A percentile compares a stretch with the other conserved stretches of the same genome.
Evolutionary conservation across 176 grass and related monocot genomes (phyloP).

Genomic region (Ensete glaucum): DNA sequence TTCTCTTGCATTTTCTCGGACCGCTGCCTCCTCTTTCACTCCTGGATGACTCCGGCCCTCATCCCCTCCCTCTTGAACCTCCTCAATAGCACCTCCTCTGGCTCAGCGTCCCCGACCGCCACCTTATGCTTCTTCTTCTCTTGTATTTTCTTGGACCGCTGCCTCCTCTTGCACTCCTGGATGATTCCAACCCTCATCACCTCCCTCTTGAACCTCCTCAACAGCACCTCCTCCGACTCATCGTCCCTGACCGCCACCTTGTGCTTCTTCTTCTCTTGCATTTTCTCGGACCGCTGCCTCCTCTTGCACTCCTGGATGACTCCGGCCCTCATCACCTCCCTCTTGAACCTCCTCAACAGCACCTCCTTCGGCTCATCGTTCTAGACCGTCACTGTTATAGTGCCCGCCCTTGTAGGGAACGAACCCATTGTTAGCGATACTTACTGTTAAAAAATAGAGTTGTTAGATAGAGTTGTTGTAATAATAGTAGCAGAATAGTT

Average conservation of each 20-base stretch:
- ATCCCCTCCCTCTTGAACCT: constrained; percentile 42
- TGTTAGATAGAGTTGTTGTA: too few species aligned
- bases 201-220: constrained; percentile 42
- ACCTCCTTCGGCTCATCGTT: constrained; percentile 39
- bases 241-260: constrained; percentile 35
- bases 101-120: constrained; percentile 36
- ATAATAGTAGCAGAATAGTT: too few species aligned
- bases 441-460: too few species aligned
- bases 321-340: constrained; percentile 42
- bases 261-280: constrained; percentile 15
- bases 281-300: constrained; percentile 53
- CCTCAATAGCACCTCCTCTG: constrained; percentile 33
- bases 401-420: too few species aligned
- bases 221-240: constrained; percentile 31
- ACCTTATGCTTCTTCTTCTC: constrained; percentile 39
- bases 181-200: constrained; percentile 41
- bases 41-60: constrained; percentile 49
- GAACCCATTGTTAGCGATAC: too few species aligned
- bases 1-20: constrained; percentile 48
- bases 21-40: constrained; percentile 49
- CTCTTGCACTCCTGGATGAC: constrained; percentile 62
- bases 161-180: constrained; percentile 57
- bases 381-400: constrained; percentile 11
- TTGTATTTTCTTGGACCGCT: constrained; percentile 45
- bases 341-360: constrained; percentile 33